Percentiles rank a stretch among this genome's conserved stretches.
phyloP scores from a whole-genome alignment of 2,329 filamentous ascomycete genomes.

The Emergomyces orientalis region DNA sequence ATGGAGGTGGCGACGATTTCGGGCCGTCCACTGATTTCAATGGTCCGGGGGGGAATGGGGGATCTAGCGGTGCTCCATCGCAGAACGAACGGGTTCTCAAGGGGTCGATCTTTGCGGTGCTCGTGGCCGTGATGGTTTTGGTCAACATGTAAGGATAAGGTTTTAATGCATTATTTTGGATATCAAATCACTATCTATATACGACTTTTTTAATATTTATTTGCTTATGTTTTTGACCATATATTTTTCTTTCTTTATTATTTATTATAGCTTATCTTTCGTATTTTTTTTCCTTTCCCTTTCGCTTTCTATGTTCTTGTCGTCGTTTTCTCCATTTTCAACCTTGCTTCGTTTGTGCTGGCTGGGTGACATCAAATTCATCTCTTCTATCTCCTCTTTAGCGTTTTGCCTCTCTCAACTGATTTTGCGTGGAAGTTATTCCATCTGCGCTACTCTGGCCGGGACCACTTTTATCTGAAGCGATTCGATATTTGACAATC shows the following conservation, averaged over 20 bases:
- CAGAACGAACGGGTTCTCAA: slow-evolving; percentile 34
- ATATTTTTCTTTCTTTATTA: slow-evolving; percentile 7
- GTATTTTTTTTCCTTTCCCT: background rate
- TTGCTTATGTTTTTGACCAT: slow-evolving; percentile 8
- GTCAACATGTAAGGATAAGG: slow-evolving; percentile 33
- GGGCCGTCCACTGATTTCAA: slow-evolving; percentile 24
- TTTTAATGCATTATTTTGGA: slow-evolving; percentile 9
- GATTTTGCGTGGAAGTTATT: background rate
- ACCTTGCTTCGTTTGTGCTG: background rate
- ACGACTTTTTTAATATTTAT: slow-evolving; percentile 4
- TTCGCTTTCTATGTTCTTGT: background rate
- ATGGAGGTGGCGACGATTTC: slow-evolving; percentile 12
- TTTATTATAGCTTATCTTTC: background rate
- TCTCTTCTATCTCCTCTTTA: background rate
- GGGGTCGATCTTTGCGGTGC: slow-evolving; percentile 39
- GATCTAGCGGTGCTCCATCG: slow-evolving; percentile 24
- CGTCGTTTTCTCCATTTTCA: background rate
- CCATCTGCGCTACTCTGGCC: too few relatives aligned
- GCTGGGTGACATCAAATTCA: background rate
- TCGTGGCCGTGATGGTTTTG: slow-evolving; percentile 39
- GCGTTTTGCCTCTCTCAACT: background rate
- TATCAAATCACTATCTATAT: slow-evolving; percentile 2
- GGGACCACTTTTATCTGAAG: too few relatives aligned
- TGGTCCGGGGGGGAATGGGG: slow-evolving; percentile 18
- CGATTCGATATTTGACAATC: background rate